Base-by-base conservation (phyloP, 2,329 filamentous ascomycete genomes). In the Colletotrichum sansevieriae region DNA sequence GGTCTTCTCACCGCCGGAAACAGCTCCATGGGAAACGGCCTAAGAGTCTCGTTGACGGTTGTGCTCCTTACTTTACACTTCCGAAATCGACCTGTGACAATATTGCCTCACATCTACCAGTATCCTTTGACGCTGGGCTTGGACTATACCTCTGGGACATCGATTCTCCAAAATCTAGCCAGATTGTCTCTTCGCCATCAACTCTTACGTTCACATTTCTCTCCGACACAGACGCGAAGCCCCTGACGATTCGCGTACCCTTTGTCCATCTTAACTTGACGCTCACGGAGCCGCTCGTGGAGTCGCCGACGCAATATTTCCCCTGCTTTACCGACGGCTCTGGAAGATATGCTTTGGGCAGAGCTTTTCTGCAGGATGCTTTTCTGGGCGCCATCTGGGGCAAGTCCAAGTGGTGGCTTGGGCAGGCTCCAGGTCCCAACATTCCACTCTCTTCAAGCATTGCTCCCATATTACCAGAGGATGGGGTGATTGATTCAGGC, bases 351-450 rank as follows among this genome's bases (percentile, higher is more conserved):
- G 74, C 73, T 2, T 78, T 85, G 2, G 83, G 83, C 0, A 78
- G 82, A 18, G 80, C 81, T 1, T 84, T 84, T 68, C 74, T 85
- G 1, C 83, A 85, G 70, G 82, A 83, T 33, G 81, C 83, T 4
- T 85, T 84, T 49, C 63, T 84, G 0, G 82, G 78, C 4, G 79
- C 77, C 7, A 81, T 83, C 68, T 83, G 79, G 77, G 74, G 75
- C 18, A 46, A 70, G 0, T 74, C 75, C 22, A 76, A 71, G 15
- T 77, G 76, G 74, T 83, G 78, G 75, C 73, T 83, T 9, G 81
- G 76, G 5, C 80, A 83, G 63, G 81, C 80, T 4, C 80, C 81
- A 1, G 81, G 80, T 0, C 82, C 81, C 0, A 76, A 56, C 13
- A 55, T 67, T 4, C 57, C 56, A 20, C 49, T 61, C 6, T 67